Evolutionary conservation across 192 early-diverging fungal species (phyloP), one percentile per base, ranked within the genome.

Genomic region (Dissophora ornata): DNA sequence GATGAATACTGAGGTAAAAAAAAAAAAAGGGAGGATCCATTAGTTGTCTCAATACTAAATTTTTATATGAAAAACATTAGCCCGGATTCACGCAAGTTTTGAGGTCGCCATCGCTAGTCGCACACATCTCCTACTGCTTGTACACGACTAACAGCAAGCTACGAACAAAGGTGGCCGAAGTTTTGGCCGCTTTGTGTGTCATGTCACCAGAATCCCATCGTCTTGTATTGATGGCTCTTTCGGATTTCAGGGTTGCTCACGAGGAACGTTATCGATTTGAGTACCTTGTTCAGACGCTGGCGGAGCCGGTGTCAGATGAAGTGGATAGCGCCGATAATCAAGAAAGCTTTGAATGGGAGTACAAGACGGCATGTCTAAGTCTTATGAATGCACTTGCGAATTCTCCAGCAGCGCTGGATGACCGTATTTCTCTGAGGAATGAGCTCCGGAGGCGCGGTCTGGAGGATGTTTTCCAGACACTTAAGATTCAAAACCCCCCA

Each of bases 241-340:
- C 84, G 1, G 82, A 84, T 36, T 82, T 79, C 53, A 48, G 70
- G 44, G 57, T 71, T 16, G 73, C 84, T 15, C 77, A 74, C 26
- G 82, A 83, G 3, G 86, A 88, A 29, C 79, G 83, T 12, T 87
- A 80, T 55, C 68, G 86, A 36, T 88, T 88, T 67, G 83, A 86
- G 46, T 79, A 82, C 24, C 63, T 88, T 0, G 70, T 88, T 15
- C 69, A 80, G 25, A 75, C 61, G 8, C 34, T 87, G 26, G 75
- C 52, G 29, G 57, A 18, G 18, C 47, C 46, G 12, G 36, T 62
- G 9, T 54, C 53, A 18, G 30, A 41, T 15, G 68, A 71, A 19
- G 28, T 19, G 24, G 66, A 69, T 15, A 28, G 32, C 21, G 46
- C 2, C 16, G 53, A 46, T 32, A 44, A 30, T 25, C 55, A 46